Evolutionary conservation across 345 rosid species (phyloP).

Genomic region (Lenwebbia sp.): DNA sequence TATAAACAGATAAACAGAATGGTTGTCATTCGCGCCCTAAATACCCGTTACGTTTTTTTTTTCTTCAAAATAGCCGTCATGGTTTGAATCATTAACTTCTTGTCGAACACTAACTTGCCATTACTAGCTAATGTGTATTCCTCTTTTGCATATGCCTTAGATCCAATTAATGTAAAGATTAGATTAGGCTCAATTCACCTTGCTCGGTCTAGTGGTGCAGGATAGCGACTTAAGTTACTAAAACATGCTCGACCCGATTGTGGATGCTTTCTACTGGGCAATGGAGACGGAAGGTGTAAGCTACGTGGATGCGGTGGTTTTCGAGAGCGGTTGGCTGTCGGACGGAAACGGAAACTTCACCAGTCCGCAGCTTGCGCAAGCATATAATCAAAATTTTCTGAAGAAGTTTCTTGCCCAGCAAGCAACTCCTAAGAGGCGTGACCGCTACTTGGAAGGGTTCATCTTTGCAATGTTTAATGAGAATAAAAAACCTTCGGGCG

Average conservation of each 20-base stretch:
- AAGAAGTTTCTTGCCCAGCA: neutral
- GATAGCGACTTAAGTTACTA: neutral
- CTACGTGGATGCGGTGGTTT: neutral
- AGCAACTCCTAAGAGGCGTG: slow-evolving; percentile 26
- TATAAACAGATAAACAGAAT: too few species aligned
- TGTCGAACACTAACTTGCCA: neutral
- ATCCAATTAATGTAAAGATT: neutral
- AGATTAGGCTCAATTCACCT: neutral
- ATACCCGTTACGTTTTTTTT: too few species aligned
- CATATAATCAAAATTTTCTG: neutral
- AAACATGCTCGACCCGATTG: neutral
- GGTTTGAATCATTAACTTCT: neutral
- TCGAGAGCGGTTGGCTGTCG: neutral
- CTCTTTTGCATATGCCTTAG: neutral
- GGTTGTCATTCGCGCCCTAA: too few species aligned
- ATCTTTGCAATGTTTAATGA: slow-evolving; percentile 18
- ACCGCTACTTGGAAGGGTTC: neutral
- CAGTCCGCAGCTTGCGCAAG: neutral
- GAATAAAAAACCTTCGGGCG: slow-evolving; percentile 1
- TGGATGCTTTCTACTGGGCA: neutral
- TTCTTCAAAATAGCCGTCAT: too few species aligned
- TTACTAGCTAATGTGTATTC: neutral
- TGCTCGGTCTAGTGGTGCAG: neutral
- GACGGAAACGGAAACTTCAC: accelerated
- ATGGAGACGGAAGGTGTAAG: neutral